A percentile compares a stretch with the other conserved stretches of the same genome.
Evolutionary conservation across 2,329 filamentous ascomycete species (phyloP).

Genomic region (Pseudogymnoascus verrucosus): DNA sequence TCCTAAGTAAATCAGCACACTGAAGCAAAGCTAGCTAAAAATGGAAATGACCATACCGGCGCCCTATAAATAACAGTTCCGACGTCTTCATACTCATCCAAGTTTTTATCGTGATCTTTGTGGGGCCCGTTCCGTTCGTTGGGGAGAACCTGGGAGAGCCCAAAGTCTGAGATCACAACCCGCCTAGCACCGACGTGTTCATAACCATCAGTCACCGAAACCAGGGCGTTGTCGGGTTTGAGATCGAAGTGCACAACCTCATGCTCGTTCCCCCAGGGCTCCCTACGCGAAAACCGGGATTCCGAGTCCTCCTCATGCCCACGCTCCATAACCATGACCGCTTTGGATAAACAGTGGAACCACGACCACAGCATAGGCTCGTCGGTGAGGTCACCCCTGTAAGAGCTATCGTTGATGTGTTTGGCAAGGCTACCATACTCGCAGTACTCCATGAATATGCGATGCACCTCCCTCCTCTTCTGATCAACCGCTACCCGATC

Average conservation of each 20-base stretch:
- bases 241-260: not conserved
- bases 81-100: not conserved
- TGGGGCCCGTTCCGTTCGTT: not conserved
- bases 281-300: not conserved
- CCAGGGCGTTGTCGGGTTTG: not conserved
- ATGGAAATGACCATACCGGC: not conserved
- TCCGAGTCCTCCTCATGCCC: not conserved
- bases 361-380: not conserved
- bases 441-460: constrained; percentile 16
- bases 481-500: not conserved
- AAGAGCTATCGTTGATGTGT: not conserved
- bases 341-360: not conserved
- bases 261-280: not conserved
- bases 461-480: constrained; percentile 12
- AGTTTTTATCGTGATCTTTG: not conserved
- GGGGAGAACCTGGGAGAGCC: not conserved
- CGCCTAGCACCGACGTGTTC: not conserved
- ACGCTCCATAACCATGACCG: not conserved
- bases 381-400: not conserved
- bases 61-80: not conserved
- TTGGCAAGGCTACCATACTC: constrained; percentile 10
- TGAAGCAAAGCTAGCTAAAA: not conserved
- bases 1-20: not conserved
- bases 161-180: not conserved
- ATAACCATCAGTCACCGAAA: not conserved